Conservation (phyloP, 108 stramenopile species). For the Cylindrotheca closterium region DNA sequence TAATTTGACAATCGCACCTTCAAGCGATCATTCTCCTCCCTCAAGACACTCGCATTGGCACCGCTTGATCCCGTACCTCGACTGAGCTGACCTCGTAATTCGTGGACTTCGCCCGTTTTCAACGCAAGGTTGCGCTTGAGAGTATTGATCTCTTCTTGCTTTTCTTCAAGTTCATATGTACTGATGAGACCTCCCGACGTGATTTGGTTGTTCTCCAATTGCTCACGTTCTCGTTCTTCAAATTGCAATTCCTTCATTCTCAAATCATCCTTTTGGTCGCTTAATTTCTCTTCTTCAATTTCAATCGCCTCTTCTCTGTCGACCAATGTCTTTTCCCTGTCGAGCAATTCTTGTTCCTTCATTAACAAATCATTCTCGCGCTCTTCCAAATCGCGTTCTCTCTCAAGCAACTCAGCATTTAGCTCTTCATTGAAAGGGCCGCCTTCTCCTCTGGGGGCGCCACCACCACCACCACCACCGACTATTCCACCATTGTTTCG, state of each 20-base stretch:
- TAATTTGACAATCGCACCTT: neutral
- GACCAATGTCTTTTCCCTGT: neutral
- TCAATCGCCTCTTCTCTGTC: neutral
- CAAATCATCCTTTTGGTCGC: constrained; percentile 11
- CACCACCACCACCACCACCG: neutral
- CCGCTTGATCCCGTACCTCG: neutral
- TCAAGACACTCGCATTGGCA: neutral
- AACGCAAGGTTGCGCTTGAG: neutral
- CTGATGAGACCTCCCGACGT: neutral
- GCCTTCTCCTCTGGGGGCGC: too few relatives aligned
- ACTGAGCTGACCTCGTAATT: neutral
- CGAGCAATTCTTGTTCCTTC: constrained; percentile 3
- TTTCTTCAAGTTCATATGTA: neutral
- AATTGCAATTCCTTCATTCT: constrained; percentile 13
- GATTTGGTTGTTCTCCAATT: constrained; percentile 8
- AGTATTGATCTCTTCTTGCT: neutral
- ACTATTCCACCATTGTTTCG: neutral
- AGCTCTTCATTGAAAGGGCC: too few relatives aligned
- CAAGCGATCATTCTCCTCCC: neutral
- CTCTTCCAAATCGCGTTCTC: constrained; percentile 13
- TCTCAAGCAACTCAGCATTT: constrained; percentile 17
- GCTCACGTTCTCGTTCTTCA: constrained; percentile 17
- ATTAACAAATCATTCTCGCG: neutral
- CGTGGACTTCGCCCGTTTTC: neutral
- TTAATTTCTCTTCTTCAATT: neutral